Evolutionary conservation across 1,284 basidiomycete genomes (phyloP), one percentile per base, ranked within the genome.

Genomic region (Ceratobasidium sp.): DNA sequence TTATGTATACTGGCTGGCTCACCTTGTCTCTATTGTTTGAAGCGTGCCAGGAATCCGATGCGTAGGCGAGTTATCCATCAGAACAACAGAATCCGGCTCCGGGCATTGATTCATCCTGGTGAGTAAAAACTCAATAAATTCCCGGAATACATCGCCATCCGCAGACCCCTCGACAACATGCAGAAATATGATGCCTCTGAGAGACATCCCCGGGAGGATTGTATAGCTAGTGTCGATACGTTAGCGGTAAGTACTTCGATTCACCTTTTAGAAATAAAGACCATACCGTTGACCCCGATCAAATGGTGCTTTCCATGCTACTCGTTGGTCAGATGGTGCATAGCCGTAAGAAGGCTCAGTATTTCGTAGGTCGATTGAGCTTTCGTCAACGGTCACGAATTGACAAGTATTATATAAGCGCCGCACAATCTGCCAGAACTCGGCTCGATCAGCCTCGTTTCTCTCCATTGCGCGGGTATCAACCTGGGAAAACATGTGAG

Each of bases 331-430:
- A 44, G 42, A 65, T 12, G 46, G 12, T 48, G 69, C 77, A 57
- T 75, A 77, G 3, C 73, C 79, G 33, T 61, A 23, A 10, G 52
- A 6, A 20, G 69, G 33, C 23, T 62, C 28, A 4, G 80, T 77
- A 26, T 64, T 48, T 17, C 67, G 50, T 17, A 40, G n/a, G 61
- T 80, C 71, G 33, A 76, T 28, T 12, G 66, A 61, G 48, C 79
- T 79, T 44, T 80, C 75, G 50, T 80, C 78, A 17, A 79, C 65
- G 75, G 77, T 80, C 0, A 80, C 80, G n/a, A 80, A 66, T 42
- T 23, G 20, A 10, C 20, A 10, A 7, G 54, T 10, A 15, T 46
- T 46, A n/a, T 28, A 28, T 9, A 66, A 46, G 5, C 15, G 20
- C 12, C 40, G 20, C 15, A 66, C 42, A 15, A 66, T 15, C 9